Base-by-base conservation (phyloP, 257 asterid species). In the Fraxinus pennsylvanica region DNA sequence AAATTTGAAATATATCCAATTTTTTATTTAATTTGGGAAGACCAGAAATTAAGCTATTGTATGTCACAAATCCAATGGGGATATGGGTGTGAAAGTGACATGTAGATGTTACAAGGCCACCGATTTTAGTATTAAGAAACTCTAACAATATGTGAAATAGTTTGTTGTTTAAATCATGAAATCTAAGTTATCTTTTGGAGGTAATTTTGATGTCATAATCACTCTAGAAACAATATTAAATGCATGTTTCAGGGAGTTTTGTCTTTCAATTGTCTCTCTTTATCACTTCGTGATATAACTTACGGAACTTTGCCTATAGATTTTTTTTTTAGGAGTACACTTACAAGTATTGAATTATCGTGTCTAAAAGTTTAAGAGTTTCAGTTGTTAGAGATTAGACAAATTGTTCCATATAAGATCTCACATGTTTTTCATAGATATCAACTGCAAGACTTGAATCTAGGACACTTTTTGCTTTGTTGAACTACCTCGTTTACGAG, bases 11-110 rank as follows among this genome's bases (percentile, higher is more conserved):
- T 73, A 77, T 82, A 79, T 81, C 75, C 84, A 12, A 33, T 9
- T 77, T 74, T 36, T 68, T 7, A 35, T 80, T 66, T 50, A 9
- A 59, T 39, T 17, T 68, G 32, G 75, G 67, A 76, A 52, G 45
- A 79, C 72, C 76, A 54, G 74, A 59, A 52, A 81, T 57, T n/a
- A 47, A 57, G 70, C 21, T 52, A 54, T 74, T 73, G 45, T 81
- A 77, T 79, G n/a, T 47, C 52, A 70, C 69, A 63, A 79, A 78
- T 14, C 81, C 22, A 85, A 81, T 80, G 80, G 81, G 81, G 80
- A 81, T 78, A 75, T 84, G 90, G 85, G 80, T 74, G 33, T 61
- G 91, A 86, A 80, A 85, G 85, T 72, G 88, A 83, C 85, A 41
- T 80, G 52, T 71, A 71, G 73, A 57, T 72, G 22, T 73, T 83